phyloP scores from a whole-genome alignment of 257 asterid species.

The Oldenlandia corymbosa region DNA sequence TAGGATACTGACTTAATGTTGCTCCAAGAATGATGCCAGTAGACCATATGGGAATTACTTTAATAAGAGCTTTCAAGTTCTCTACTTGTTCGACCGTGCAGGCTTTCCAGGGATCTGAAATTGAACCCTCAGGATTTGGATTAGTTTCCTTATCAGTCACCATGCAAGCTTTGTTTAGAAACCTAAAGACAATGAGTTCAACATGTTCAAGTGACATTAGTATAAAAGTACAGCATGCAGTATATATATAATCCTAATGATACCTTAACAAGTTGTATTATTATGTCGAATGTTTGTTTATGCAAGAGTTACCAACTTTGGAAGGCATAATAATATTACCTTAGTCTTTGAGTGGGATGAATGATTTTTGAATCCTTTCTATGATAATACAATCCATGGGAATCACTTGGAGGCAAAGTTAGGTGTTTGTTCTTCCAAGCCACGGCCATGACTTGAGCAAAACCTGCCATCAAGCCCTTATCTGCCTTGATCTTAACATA shows the following conservation, averaged over 20 bases:
- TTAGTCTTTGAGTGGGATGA: slow-evolving; percentile 34
- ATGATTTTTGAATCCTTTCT: slow-evolving; percentile 27
- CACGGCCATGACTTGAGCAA: slow-evolving; percentile 42
- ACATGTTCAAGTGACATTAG: not conserved
- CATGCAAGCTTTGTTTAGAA: slow-evolving; percentile 52
- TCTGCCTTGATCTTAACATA: slow-evolving; percentile 41
- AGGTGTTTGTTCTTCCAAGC: slow-evolving; percentile 47
- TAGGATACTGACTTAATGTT: slow-evolving; percentile 39
- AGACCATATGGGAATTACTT: slow-evolving; percentile 70
- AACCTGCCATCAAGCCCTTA: slow-evolving; percentile 50
- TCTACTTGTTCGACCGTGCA: slow-evolving; percentile 66
- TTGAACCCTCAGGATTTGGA: slow-evolving; percentile 38
- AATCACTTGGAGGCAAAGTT: slow-evolving; percentile 17
- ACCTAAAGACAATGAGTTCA: slow-evolving; percentile 12
- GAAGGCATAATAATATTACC: slow-evolving; percentile 17
- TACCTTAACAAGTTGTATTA: not conserved
- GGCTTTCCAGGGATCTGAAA: slow-evolving; percentile 44
- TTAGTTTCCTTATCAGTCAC: slow-evolving; percentile 31
- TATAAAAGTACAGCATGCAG: no score
- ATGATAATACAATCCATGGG: slow-evolving; percentile 27
- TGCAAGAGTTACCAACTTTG: no score
- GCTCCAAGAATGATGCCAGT: slow-evolving; percentile 51
- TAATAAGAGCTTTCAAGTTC: slow-evolving; percentile 50
- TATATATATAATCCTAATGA: not conserved
- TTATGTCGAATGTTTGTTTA: not conserved